Conservation (phyloP, 306 rosid species). For the Fragaria nilgerrensis region DNA sequence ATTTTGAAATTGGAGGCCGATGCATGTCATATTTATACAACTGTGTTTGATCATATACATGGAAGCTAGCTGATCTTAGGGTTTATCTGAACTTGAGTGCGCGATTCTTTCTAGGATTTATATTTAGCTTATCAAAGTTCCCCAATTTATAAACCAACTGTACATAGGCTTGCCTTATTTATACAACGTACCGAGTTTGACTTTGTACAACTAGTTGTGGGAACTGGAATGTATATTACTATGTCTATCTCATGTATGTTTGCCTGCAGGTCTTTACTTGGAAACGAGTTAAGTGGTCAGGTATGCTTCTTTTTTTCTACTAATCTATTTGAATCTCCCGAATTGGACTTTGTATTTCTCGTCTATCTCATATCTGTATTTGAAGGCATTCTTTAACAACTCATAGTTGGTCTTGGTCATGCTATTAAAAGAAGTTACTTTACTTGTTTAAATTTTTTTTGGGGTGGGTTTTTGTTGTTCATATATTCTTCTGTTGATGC, state of each 20-base stretch:
- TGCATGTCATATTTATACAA: neutral
- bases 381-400: too few species aligned
- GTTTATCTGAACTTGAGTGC: neutral
- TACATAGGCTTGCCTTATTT: neutral
- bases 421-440: too few species aligned
- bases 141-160: neutral
- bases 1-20: neutral
- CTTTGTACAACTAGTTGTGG: neutral
- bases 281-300: slow-evolving; percentile 74
- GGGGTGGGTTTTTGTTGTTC: too few species aligned
- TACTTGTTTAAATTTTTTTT: too few species aligned
- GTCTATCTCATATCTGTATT: too few species aligned
- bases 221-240: neutral
- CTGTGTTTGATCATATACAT: neutral
- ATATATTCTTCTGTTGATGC: too few species aligned
- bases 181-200: neutral
- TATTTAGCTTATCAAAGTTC: too few species aligned
- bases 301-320: slow-evolving; percentile 31
- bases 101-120: neutral
- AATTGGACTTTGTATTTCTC: neutral
- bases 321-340: slow-evolving; percentile 6
- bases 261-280: slow-evolving; percentile 62
- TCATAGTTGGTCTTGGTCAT: too few species aligned
- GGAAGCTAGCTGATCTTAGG: neutral
- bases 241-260: slow-evolving; percentile 26